Base-by-base conservation (phyloP, 768 basidiomycete species). In the Tricholoma matsutake region DNA sequence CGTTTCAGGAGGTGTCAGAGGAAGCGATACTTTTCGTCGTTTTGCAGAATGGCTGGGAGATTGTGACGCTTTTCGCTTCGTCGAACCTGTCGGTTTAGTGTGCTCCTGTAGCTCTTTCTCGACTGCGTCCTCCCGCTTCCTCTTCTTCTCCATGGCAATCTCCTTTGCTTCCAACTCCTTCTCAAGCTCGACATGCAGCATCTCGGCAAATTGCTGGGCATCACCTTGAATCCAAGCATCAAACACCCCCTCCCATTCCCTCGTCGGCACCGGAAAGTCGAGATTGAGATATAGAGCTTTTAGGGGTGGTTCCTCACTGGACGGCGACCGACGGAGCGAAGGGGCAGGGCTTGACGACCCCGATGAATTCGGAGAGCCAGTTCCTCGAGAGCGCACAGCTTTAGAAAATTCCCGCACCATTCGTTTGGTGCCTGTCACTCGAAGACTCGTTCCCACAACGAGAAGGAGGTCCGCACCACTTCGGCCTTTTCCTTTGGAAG, bases 151-250 rank as follows among this genome's bases (percentile, higher is more conserved):
- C 2, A 72, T 67, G 4, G 78, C 80, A 6, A 79, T 75, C 68
- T 86, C 82, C 68, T 85, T 89, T 39, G 80, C 78, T 51, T 71
- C 76, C 18, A 73, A 70, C 71, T 86, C 84, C 65, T 79, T 82
- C 61, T 80, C 79, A 34, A 90, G 78, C 72, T 86, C 88, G 22
- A 77, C 77, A 61, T 78, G 79, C 61, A 92, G 70, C 61, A 85
- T 70, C 39, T 75, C 74, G 5, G 92, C 89, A 73, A 96, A 95
- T 14, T 69, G 70, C 71, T 97, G 95, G 2, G 91, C 88, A 68
- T 96, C 94, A 1, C 94, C 93, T 66, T 94, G 86, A 58, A 94
- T 73, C 91, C 93, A 96, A 39, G 84, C 83, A 73, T 97, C 94
- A 65, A 97, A 96, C 3, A 96, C 88, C 7, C 86, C 89, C 62